Conservation (phyloP, 75 land plant genomes). For the Gnetum montanum region DNA sequence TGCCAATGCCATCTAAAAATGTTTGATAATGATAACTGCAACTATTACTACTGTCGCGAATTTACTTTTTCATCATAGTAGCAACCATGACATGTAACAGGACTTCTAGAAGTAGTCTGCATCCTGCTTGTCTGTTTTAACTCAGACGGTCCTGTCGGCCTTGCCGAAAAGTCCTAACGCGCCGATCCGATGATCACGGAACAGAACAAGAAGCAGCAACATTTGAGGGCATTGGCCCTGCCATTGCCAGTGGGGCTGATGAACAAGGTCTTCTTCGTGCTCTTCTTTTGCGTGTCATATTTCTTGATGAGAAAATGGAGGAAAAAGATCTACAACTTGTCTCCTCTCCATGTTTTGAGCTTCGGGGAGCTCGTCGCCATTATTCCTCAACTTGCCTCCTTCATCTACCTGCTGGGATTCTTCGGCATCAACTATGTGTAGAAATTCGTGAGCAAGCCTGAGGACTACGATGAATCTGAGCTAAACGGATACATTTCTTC, state of each 20-base stretch:
- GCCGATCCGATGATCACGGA: too few relatives aligned
- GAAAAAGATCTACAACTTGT: slow-evolving; percentile 63
- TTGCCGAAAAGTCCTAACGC: too few relatives aligned
- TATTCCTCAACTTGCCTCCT: slow-evolving; percentile 50
- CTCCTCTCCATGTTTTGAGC: slow-evolving; percentile 58
- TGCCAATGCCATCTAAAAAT: too few relatives aligned
- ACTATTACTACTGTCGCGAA: too few relatives aligned
- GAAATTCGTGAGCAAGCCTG: slow-evolving; percentile 9
- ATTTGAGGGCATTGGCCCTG: too few relatives aligned
- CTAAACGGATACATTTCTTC: neutral
- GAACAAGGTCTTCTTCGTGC: slow-evolving; percentile 51
- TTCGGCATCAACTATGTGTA: slow-evolving; percentile 80
- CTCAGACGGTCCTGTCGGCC: too few relatives aligned
- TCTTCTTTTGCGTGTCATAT: slow-evolving; percentile 48
- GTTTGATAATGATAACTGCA: too few relatives aligned
- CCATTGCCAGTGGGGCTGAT: slow-evolving; percentile 54
- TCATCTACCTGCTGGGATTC: slow-evolving; percentile 73
- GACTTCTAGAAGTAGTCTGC: too few relatives aligned
- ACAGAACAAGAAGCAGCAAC: too few relatives aligned
- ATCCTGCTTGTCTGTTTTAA: too few relatives aligned
- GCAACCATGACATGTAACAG: too few relatives aligned
- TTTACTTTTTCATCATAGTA: too few relatives aligned
- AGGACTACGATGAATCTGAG: slow-evolving; percentile 6
- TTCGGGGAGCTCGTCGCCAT: slow-evolving; percentile 51
- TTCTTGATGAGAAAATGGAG: slow-evolving; percentile 70